Evolutionary conservation across 495 filamentous ascomycete genomes (phyloP).

Genomic region (Podospora sp.): DNA sequence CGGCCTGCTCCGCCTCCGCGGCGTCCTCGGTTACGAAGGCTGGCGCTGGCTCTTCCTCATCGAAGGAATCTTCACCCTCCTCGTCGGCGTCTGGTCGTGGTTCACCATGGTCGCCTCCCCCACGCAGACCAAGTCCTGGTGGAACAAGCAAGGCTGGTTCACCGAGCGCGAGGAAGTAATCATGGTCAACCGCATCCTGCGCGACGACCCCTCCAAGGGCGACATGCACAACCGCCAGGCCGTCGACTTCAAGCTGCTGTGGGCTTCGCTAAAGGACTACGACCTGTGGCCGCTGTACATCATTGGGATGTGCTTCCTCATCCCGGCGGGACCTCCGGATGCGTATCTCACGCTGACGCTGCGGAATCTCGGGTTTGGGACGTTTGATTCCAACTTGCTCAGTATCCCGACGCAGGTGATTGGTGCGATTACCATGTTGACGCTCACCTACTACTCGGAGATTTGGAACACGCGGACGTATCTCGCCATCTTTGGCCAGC

Average conservation of each 20-base stretch:
- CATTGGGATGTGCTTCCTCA: constrained; percentile 60
- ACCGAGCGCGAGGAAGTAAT: constrained; percentile 59
- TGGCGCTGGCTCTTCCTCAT: constrained; percentile 61
- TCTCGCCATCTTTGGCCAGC: constrained; percentile 49
- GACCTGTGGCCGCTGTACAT: constrained; percentile 74
- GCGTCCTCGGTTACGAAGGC: constrained; percentile 52
- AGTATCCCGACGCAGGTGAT: constrained; percentile 36
- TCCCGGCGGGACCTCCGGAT: constrained; percentile 57
- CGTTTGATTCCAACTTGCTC: constrained; percentile 69
- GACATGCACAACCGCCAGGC: constrained; percentile 5
- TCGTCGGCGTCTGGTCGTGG: constrained; percentile 51
- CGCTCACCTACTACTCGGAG: constrained; percentile 57
- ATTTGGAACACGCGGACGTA: constrained; percentile 54
- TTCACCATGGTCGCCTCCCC: constrained; percentile 30
- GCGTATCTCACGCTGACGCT: constrained; percentile 67
- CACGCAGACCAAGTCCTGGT: constrained; percentile 54
- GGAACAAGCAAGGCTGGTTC: constrained; percentile 61
- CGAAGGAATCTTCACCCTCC: constrained; percentile 53
- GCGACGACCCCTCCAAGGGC: constrained; percentile 65
- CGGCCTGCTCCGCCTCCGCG: constrained; percentile 53
- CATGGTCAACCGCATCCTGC: constrained; percentile 62
- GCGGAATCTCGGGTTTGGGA: constrained; percentile 62
- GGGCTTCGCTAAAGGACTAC: constrained; percentile 49
- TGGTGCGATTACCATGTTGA: constrained; percentile 41
- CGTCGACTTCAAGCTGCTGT: background rate